These are phyloP conservation scores for Exserohilum rostratum DNA, from an alignment of 2,329 filamentous ascomycete species.

Conservation along the genomic window DNA sequence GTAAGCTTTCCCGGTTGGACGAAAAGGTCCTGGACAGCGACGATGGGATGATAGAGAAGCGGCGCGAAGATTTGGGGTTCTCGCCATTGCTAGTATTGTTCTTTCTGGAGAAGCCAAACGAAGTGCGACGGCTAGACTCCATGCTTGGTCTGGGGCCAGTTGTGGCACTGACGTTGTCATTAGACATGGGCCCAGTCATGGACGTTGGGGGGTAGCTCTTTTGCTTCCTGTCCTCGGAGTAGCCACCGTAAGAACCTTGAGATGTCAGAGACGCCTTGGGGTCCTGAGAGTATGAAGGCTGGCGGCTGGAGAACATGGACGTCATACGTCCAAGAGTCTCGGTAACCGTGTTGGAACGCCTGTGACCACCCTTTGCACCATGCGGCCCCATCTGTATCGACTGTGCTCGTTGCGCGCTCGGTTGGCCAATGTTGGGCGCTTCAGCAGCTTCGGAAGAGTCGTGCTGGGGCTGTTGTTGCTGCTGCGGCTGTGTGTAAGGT, in stretches of 20 bases:
- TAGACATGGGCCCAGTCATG: slow-evolving; percentile 76
- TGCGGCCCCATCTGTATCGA: slow-evolving; percentile 55
- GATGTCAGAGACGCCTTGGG: slow-evolving; percentile 38
- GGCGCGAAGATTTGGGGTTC: slow-evolving; percentile 48
- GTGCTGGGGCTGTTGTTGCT: too few relatives aligned
- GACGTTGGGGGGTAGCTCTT: slow-evolving; percentile 87
- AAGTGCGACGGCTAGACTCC: slow-evolving; percentile 56
- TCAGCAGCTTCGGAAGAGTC: slow-evolving; percentile 39
- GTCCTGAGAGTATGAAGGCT: slow-evolving; percentile 39
- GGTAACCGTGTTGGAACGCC: slow-evolving; percentile 69
- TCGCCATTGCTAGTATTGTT: slow-evolving; percentile 48
- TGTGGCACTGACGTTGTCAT: slow-evolving; percentile 54
- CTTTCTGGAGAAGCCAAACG: slow-evolving; percentile 58
- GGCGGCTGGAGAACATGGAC: slow-evolving; percentile 73
- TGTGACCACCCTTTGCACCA: slow-evolving; percentile 56
- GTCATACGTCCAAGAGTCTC: slow-evolving; percentile 83
- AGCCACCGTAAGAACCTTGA: slow-evolving; percentile 54
- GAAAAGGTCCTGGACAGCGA: slow-evolving; percentile 56
- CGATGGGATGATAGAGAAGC: slow-evolving; percentile 59
- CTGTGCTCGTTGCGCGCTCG: slow-evolving; percentile 59
- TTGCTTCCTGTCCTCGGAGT: slow-evolving; percentile 60
- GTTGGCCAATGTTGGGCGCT: slow-evolving; percentile 62
- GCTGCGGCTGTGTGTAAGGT: slow-evolving; percentile 67
- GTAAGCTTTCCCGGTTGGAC: slow-evolving; percentile 45
- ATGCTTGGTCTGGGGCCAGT: slow-evolving; percentile 51